A percentile compares a stretch with the other conserved stretches of the same genome.
These are phyloP conservation scores for Aureobasidium melanogenum DNA, from an alignment of 2,329 filamentous ascomycete genomes.

Conservation along the genomic window DNA sequence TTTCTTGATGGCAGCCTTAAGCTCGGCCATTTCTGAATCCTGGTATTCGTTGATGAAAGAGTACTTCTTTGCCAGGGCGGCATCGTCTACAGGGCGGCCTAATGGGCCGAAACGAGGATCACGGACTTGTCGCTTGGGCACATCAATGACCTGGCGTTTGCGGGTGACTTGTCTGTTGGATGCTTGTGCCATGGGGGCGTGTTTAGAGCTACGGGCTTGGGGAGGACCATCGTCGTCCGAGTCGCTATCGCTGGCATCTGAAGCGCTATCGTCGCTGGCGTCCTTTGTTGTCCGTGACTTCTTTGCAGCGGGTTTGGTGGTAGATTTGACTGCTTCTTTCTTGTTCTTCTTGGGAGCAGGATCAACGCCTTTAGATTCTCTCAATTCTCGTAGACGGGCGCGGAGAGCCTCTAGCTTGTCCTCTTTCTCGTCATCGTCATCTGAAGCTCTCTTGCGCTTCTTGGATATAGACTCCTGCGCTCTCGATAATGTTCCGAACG, in stretches of 20 bases:
- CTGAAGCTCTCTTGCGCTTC: slow-evolving; percentile 36
- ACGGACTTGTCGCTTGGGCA: slow-evolving; percentile 52
- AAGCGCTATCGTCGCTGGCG: slow-evolving; percentile 14
- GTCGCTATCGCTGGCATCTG: slow-evolving; percentile 11
- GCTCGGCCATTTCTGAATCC: slow-evolving; percentile 67
- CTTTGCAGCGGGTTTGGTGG: slow-evolving; percentile 9
- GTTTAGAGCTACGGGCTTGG: slow-evolving; percentile 60
- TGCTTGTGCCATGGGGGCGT: slow-evolving; percentile 75
- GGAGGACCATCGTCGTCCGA: slow-evolving; percentile 25
- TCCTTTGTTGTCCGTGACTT: slow-evolving; percentile 17
- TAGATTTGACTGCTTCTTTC: not conserved
- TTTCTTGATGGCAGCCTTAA: slow-evolving; percentile 59
- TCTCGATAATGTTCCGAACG: slow-evolving; percentile 83
- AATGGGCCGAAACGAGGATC: slow-evolving; percentile 84
- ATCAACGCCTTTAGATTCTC: slow-evolving; percentile 28
- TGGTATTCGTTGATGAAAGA: slow-evolving; percentile 82
- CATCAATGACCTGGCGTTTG: slow-evolving; percentile 60
- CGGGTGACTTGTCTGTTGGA: slow-evolving; percentile 79
- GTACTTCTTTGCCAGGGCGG: slow-evolving; percentile 63
- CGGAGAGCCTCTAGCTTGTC: slow-evolving; percentile 39
- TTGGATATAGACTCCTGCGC: slow-evolving; percentile 60
- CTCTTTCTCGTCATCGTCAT: slow-evolving; percentile 30
- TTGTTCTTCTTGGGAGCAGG: slow-evolving; percentile 17
- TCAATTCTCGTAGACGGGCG: slow-evolving; percentile 35
- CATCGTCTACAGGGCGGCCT: slow-evolving; percentile 37